Percentiles rank a stretch among this genome's conserved stretches.
Conservation (phyloP, 768 basidiomycete genomes). For the Suillus alpinus region DNA sequence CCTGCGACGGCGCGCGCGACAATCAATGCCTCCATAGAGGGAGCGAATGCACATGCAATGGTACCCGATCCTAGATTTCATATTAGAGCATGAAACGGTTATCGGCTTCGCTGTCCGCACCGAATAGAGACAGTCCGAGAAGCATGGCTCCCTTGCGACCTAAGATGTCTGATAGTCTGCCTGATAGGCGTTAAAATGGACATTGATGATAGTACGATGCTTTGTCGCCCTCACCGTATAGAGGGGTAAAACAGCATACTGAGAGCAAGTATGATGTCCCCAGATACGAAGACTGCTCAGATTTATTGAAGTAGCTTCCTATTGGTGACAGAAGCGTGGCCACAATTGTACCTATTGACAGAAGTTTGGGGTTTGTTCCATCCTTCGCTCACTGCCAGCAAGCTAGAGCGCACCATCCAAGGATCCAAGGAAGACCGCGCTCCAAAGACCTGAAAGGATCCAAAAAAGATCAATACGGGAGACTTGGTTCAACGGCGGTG, state of each 20-base stretch:
- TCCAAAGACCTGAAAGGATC: constrained; percentile 80
- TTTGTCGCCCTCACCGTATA: constrained; percentile 58
- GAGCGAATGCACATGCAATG: constrained; percentile 80
- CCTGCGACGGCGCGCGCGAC: constrained; percentile 82
- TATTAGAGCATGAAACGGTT: constrained; percentile 16
- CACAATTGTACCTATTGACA: constrained; percentile 65
- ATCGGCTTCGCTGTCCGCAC: constrained; percentile 37
- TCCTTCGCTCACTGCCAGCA: constrained; percentile 1
- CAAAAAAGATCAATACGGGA: constrained; percentile 57
- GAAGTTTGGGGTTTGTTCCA: constrained; percentile 2
- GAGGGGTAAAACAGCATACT: constrained; percentile 87
- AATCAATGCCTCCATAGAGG: constrained; percentile 81
- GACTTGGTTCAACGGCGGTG: constrained; percentile 41
- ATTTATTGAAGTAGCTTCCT: constrained; percentile 80
- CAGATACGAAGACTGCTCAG: constrained; percentile 80
- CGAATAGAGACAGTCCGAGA: constrained; percentile 79
- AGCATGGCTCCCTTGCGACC: constrained; percentile 88
- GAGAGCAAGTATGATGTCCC: constrained; percentile 87
- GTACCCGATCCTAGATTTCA: constrained; percentile 67
- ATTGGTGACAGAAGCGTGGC: constrained; percentile 84
- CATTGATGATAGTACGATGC: not conserved
- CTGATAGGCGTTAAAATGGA: constrained; percentile 38
- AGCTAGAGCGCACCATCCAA: constrained; percentile 63
- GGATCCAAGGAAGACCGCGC: constrained; percentile 79
- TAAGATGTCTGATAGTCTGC: constrained; percentile 80